Base-by-base conservation (phyloP, 345 rosid species). In the Cochlearia excelsa region DNA sequence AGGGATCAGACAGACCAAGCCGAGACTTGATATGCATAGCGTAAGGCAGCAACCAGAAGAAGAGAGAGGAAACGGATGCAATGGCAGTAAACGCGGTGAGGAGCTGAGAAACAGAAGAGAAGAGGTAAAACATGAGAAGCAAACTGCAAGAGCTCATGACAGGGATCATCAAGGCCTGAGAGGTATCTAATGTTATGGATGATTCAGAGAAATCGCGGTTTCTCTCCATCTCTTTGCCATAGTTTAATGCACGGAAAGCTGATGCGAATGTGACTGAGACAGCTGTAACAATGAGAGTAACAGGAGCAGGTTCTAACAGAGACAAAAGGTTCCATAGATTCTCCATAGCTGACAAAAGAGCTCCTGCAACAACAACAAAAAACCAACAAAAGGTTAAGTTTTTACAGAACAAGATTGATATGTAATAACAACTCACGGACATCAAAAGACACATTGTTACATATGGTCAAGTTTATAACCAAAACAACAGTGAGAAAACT, bases 91-190 rank as follows among this genome's bases (percentile, higher is more conserved):
- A 89, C 6, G 80, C 94, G 16, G 99, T 83, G 37, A 93, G 91
- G 52, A 89, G 75, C 57, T 88, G 97, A 35, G 97, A 89, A 29
- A 93, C 97, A 0, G 95, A 89, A 53, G 94, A 87, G 71, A 93
- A 93, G 65, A 93, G 62, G 75, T 89, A 93, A 80, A 93, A 89
- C 99, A 89, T 87, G 75, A 87, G 57, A 57, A 89, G 97, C 85
- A 93, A 79, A 67, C 97, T 89, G 80, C 95, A 89, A 29, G 99
- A 93, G 85, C 99, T 93, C 95, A 93, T 82, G 26, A 89, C 50
- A 5, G 99, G 99, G 72, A 93, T 88, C 99, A 93, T 86, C 8
- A 89, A 71, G 8, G 97, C 99, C 50, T 89, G 99, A 5, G 95
- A 93, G 65, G 76, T 80, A 62, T 93, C 97, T 57, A 93, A 59